These are phyloP conservation scores for Cucumis melo DNA, from an alignment of 306 rosid species.

Conservation along the genomic window DNA sequence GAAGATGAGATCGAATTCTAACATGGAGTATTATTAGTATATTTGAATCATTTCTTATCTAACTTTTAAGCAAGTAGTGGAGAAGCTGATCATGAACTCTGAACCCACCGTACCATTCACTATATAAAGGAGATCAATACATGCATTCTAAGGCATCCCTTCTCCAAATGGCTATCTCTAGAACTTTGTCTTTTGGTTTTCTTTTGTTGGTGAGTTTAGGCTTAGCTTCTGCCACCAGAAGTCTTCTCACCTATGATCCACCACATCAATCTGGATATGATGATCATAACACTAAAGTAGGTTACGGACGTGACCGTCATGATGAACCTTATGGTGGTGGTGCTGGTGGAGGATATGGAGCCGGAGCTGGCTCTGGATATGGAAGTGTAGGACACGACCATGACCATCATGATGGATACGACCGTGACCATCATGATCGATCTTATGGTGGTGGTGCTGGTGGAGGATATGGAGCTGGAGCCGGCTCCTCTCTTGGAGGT, in stretches of 20 bases:
- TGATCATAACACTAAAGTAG: background rate
- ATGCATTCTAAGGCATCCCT: constrained; percentile 13
- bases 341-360: constrained; percentile 19
- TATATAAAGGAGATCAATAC: constrained; percentile 33
- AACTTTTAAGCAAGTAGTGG: background rate
- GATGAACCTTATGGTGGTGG: background rate
- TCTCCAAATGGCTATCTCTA: constrained; percentile 38
- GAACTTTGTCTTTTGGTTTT: constrained; percentile 20
- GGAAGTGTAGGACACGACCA: constrained; percentile 1
- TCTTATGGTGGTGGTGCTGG: background rate
- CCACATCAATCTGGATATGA: background rate
- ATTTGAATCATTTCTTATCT: too few species aligned
- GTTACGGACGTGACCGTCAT: background rate
- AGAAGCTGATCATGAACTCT: constrained; percentile 8
- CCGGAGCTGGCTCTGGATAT: constrained; percentile 17
- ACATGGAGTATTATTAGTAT: too few species aligned
- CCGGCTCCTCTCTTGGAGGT: constrained; percentile 21
- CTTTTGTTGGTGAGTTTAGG: constrained; percentile 34
- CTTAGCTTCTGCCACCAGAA: constrained; percentile 45
- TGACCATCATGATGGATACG: background rate
- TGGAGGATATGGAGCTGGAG: constrained; percentile 20
- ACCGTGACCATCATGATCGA: background rate
- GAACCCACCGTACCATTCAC: constrained; percentile 5
- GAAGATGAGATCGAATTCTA: too few species aligned
- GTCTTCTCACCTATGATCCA: constrained; percentile 27